A percentile compares a stretch with the other conserved stretches of the same genome.
Conservation (phyloP, 2,329 filamentous ascomycete species). For the Aaosphaeria pasadenensis region DNA sequence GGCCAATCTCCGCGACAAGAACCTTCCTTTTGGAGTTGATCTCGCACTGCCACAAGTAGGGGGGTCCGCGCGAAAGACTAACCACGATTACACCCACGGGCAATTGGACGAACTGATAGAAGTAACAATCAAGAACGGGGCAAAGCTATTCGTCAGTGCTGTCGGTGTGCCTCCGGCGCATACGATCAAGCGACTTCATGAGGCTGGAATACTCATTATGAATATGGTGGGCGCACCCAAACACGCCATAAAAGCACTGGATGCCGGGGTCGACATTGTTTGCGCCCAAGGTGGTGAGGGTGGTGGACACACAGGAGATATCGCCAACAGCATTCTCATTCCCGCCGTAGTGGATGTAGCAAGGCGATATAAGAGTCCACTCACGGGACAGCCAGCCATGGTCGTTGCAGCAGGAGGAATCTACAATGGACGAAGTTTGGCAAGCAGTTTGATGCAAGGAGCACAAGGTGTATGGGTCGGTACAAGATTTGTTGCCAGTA, state of each 20-base stretch:
- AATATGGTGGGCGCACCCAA: conserved; percentile 96
- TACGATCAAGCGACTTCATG: conserved; percentile 74
- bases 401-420: conserved; percentile 91
- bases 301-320: conserved; percentile 86
- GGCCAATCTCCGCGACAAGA: conserved; percentile 61
- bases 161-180: conserved; percentile 78
- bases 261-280: conserved; percentile 83
- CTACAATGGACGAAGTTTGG: conserved; percentile 75
- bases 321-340: conserved; percentile 81
- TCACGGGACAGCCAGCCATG: conserved; percentile 69
- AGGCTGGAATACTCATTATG: conserved; percentile 81
- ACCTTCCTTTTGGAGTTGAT: conserved; percentile 85
- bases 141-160: conserved; percentile 79
- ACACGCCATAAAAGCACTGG: conserved; percentile 84
- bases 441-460: conserved; percentile 81
- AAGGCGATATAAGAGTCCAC: conserved; percentile 63
- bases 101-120: conserved; percentile 84
- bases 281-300: conserved; percentile 93
- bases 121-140: conserved; percentile 80
- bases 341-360: conserved; percentile 86
- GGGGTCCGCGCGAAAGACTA: conserved; percentile 79
- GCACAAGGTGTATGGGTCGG: conserved; percentile 91
- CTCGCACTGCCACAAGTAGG: conserved; percentile 88
- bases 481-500: conserved; percentile 81
- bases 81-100: conserved; percentile 92